Percentiles rank a stretch among this genome's conserved stretches.
Conservation (phyloP, 257 asterid species). For the Fraxinus pennsylvanica region DNA sequence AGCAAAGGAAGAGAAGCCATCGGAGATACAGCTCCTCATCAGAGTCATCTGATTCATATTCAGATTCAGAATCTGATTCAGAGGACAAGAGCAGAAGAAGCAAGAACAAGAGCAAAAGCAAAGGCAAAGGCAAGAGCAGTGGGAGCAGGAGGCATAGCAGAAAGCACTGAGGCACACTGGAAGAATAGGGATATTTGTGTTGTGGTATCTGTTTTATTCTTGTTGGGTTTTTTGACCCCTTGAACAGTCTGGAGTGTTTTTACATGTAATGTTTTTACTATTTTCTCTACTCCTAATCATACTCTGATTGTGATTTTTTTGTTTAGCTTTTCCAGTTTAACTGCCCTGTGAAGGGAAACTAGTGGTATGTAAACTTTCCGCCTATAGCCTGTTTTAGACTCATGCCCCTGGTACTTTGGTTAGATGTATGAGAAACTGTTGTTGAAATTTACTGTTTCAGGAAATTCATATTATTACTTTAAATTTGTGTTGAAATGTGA, state of each 20-base stretch:
- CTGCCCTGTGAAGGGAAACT: constrained; percentile 2
- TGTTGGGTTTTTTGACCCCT: not conserved
- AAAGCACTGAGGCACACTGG: constrained; percentile 31
- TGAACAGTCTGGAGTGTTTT: constrained; percentile 6
- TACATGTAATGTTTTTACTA: not conserved
- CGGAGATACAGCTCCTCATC: constrained; percentile 63
- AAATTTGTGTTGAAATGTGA: not conserved
- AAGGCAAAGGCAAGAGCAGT: constrained; percentile 1
- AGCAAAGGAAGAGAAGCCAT: constrained; percentile 64
- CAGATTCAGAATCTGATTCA: constrained; percentile 84
- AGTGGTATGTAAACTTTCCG: not conserved
- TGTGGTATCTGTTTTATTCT: not conserved
- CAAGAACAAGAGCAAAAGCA: constrained; percentile 48
- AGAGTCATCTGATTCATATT: constrained; percentile 72
- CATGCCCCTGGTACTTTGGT: not conserved
- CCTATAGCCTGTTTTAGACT: not conserved
- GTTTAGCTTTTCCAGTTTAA: not conserved
- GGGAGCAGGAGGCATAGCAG: constrained; percentile 54
- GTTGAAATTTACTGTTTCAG: not conserved
- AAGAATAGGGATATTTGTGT: not conserved
- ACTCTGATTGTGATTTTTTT: not conserved
- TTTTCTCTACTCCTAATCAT: not conserved
- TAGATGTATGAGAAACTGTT: not conserved
- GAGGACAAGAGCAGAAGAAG: constrained; percentile 67
- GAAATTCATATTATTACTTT: not conserved